A percentile compares a stretch with the other conserved stretches of the same genome.
These are phyloP conservation scores for Oenanthe javanica DNA, from an alignment of 140 eudicot species.

Conservation along the genomic window DNA sequence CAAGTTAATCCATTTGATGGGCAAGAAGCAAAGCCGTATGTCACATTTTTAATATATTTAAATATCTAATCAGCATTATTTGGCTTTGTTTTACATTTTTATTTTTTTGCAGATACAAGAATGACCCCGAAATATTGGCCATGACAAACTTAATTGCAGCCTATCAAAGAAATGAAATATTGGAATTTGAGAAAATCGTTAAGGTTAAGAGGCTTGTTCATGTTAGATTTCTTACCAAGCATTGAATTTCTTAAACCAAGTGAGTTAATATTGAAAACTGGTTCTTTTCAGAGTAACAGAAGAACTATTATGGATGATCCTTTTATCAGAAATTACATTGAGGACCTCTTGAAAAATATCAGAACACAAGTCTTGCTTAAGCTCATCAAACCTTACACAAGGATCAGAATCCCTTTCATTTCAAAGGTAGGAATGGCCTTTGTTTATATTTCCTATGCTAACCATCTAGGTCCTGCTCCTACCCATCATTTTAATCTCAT, in stretches of 20 bases:
- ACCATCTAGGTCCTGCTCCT: background rate
- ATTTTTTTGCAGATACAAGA: constrained; percentile 63
- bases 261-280: background rate
- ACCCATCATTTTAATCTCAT: background rate
- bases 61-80: background rate
- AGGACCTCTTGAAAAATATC: constrained; percentile 89
- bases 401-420: constrained; percentile 90
- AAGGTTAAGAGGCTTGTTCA: constrained; percentile 38
- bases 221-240: background rate
- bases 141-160: constrained; percentile 99
- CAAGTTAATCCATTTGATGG: constrained; percentile 98
- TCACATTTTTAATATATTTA: background rate
- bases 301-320: constrained; percentile 98
- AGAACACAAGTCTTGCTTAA: constrained; percentile 98
- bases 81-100: constrained; percentile 2
- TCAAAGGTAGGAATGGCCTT: constrained; percentile 48
- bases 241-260: background rate
- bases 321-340: constrained; percentile 87
- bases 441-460: background rate
- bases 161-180: constrained; percentile 92
- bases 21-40: constrained; percentile 99
- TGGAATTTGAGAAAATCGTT: constrained; percentile 95
- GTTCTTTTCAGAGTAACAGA: constrained; percentile 70
- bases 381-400: constrained; percentile 96
- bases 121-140: constrained; percentile 93